phyloP scores from a whole-genome alignment of 176 grass and related monocot species.

The Phoenix roebelenii region DNA sequence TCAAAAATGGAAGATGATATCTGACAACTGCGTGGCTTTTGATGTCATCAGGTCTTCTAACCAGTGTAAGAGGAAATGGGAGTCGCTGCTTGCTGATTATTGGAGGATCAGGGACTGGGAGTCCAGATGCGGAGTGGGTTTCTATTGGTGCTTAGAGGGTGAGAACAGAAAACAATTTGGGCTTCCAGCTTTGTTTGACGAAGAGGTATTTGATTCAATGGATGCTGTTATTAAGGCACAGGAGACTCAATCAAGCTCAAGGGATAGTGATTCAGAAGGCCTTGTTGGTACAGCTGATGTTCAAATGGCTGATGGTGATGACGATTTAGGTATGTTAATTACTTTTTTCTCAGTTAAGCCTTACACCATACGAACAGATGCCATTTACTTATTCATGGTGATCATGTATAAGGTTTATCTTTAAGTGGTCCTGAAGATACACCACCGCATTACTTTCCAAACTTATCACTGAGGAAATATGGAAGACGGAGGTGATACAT shows the following conservation, averaged over 20 bases:
- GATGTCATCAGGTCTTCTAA: constrained; percentile 33
- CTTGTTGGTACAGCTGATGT: constrained; percentile 9
- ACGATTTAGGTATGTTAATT: constrained; percentile 5
- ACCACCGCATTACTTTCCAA: no score
- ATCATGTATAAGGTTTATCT: no score
- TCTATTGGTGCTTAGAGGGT: constrained; percentile 46
- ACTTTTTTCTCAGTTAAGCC: background rate
- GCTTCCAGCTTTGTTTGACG: constrained; percentile 42
- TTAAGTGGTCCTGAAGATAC: no score
- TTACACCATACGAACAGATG: background rate
- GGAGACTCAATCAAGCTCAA: constrained; percentile 22
- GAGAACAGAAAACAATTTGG: constrained; percentile 39
- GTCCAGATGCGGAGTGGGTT: constrained; percentile 16
- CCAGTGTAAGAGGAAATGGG: constrained; percentile 60
- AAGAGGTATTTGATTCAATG: constrained; percentile 56
- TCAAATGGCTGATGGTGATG: constrained; percentile 9
- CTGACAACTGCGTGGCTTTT: constrained; percentile 56
- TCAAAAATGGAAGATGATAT: constrained; percentile 92
- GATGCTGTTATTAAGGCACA: constrained; percentile 58
- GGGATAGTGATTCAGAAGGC: constrained; percentile 15
- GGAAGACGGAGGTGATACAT: no score
- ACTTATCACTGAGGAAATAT: no score
- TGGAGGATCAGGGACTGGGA: constrained; percentile 53
- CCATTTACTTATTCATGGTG: background rate
- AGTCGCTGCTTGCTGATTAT: constrained; percentile 36